Conservation (phyloP, 306 rosid species). For the Trifolium subterraneum region DNA sequence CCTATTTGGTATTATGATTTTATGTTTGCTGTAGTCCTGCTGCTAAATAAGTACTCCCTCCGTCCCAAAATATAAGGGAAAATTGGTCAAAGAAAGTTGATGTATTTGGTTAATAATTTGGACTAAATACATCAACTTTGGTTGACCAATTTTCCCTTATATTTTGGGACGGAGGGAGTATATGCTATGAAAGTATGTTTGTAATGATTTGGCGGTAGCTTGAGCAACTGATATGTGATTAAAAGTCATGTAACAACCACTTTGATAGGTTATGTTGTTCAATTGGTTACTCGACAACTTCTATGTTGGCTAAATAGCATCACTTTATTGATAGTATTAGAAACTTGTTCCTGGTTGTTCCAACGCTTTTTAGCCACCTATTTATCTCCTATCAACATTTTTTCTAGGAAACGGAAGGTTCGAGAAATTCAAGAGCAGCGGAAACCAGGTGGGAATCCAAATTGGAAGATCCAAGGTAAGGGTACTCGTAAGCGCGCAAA, state of each 20-base stretch:
- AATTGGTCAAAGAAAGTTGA: too few relatives aligned
- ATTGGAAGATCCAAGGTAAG: conserved; percentile 77
- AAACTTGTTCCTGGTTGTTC: conserved; percentile 4
- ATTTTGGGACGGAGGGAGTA: too few relatives aligned
- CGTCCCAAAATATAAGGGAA: too few relatives aligned
- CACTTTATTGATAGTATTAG: background rate
- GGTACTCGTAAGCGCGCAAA: conserved; percentile 68
- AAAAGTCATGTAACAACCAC: background rate
- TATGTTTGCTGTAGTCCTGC: background rate
- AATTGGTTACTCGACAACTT: background rate
- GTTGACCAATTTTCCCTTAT: too few relatives aligned
- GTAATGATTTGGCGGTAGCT: background rate
- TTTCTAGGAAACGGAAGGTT: conserved; percentile 77
- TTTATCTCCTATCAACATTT: background rate
- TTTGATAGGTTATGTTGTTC: background rate
- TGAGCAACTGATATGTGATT: background rate
- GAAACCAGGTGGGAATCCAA: conserved; percentile 71
- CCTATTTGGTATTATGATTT: background rate
- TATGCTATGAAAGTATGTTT: background rate
- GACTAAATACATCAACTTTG: too few relatives aligned
- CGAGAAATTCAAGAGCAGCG: conserved; percentile 75
- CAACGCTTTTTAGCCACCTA: background rate
- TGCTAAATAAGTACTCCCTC: conserved; percentile 2
- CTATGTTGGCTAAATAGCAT: background rate
- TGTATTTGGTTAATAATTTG: too few relatives aligned